phyloP scores from a whole-genome alignment of 2,329 filamentous ascomycete species.

The Torrubiella hemipterigena region DNA sequence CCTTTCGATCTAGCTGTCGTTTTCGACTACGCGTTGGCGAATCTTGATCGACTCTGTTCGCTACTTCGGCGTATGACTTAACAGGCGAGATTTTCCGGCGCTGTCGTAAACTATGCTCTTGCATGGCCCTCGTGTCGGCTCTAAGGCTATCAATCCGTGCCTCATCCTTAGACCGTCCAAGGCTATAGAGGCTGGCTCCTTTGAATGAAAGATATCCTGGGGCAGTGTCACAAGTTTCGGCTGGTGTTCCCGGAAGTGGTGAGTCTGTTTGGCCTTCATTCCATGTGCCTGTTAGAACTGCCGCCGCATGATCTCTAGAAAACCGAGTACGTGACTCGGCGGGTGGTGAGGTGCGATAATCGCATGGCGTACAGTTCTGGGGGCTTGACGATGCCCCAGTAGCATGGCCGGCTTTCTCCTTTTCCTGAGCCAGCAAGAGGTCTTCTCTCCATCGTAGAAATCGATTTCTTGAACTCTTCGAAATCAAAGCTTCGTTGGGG shows the following conservation, averaged over 20 bases:
- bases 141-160: too few relatives aligned
- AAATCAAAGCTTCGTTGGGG: slow-evolving; percentile 69
- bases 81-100: too few relatives aligned
- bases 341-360: slow-evolving; percentile 20
- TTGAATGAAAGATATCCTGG: too few relatives aligned
- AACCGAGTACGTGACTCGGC: slow-evolving; percentile 13
- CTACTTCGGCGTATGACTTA: too few relatives aligned
- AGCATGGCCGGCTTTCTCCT: slow-evolving; percentile 25
- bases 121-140: too few relatives aligned
- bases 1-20: slow-evolving; percentile 1
- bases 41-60: too few relatives aligned
- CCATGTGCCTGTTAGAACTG: slow-evolving; percentile 45
- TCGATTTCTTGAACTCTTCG: slow-evolving; percentile 64
- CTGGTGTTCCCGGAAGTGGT: slow-evolving; percentile 24
- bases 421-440: slow-evolving; percentile 48
- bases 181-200: too few relatives aligned
- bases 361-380: slow-evolving; percentile 14
- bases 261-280: slow-evolving; percentile 53
- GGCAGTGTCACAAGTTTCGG: too few relatives aligned
- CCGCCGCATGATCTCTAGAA: slow-evolving; percentile 36
- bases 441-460: slow-evolving; percentile 72
- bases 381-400: too few relatives aligned
- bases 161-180: too few relatives aligned
- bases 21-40: too few relatives aligned
- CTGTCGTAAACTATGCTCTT: too few relatives aligned